phyloP scores from a whole-genome alignment of 2,329 filamentous ascomycete species.

The Fusarium paranaense region DNA sequence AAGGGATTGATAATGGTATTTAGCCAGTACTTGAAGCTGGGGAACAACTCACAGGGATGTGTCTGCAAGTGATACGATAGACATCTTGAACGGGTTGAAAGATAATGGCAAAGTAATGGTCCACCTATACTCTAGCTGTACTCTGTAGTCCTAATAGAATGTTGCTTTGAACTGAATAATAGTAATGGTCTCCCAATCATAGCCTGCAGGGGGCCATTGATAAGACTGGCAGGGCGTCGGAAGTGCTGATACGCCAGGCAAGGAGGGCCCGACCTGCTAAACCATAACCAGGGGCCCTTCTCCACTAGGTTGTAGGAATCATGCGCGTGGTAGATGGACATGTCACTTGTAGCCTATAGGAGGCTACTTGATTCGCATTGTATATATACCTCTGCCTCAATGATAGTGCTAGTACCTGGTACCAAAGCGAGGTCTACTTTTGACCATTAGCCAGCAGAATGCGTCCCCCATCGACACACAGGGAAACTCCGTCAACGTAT shows the following conservation, averaged over 20 bases:
- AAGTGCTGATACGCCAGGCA: not conserved
- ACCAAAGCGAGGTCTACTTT: conserved; percentile 1
- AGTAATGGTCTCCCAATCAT: not conserved
- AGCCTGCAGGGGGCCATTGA: not conserved
- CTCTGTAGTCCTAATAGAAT: not conserved
- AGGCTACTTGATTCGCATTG: not conserved
- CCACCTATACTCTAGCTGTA: not conserved
- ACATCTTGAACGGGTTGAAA: not conserved
- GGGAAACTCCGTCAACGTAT: conserved; percentile 47
- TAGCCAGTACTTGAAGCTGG: not conserved
- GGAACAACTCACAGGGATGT: not conserved
- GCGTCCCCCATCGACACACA: conserved; percentile 48
- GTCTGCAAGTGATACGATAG: not conserved
- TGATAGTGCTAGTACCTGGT: not conserved
- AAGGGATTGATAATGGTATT: not conserved
- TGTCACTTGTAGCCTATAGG: not conserved
- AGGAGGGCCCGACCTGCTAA: not conserved
- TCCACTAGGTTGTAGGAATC: not conserved
- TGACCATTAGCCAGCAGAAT: conserved; percentile 48
- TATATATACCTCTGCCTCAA: not conserved
- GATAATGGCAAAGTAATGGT: not conserved
- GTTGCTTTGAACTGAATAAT: not conserved
- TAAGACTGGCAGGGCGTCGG: not conserved
- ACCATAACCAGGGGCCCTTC: not conserved
- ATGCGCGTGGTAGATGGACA: not conserved